These are phyloP conservation scores for Mycosphaerella sp. DNA, from an alignment of 2,329 filamentous ascomycete genomes.

Conservation along the genomic window DNA sequence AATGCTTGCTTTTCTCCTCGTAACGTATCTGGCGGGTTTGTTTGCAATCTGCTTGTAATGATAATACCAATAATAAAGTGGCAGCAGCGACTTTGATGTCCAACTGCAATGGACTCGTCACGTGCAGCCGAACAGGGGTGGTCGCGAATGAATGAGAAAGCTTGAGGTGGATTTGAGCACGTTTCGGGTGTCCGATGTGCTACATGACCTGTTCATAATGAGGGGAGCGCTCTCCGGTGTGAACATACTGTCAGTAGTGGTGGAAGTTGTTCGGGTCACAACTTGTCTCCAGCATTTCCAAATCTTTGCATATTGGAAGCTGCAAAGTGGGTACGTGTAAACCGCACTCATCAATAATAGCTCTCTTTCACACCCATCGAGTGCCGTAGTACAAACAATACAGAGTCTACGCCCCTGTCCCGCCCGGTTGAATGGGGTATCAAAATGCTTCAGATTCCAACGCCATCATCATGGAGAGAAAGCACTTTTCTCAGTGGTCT, in stretches of 20 bases:
- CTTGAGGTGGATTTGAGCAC: slow-evolving; percentile 11
- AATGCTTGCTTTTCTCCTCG: too few species aligned
- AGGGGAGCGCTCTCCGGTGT: not conserved
- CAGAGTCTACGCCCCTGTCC: slow-evolving; percentile 15
- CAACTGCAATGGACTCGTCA: slow-evolving; percentile 7
- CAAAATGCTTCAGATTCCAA: slow-evolving; percentile 17
- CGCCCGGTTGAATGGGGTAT: slow-evolving; percentile 34
- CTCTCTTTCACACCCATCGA: not conserved
- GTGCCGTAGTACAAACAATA: slow-evolving; percentile 5
- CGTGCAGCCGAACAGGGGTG: slow-evolving; percentile 1
- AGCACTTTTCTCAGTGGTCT: slow-evolving; percentile 18
- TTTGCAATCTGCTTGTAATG: not conserved
- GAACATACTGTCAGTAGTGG: not conserved
- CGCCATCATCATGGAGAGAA: slow-evolving; percentile 7
- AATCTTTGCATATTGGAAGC: not conserved
- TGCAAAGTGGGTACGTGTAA: not conserved
- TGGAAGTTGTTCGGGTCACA: too few species aligned
- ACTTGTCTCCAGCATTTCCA: too few species aligned
- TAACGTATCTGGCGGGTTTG: not conserved
- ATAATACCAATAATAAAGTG: not conserved
- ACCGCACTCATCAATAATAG: not conserved
- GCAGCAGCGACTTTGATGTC: slow-evolving; percentile 9
- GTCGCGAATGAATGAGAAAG: slow-evolving; percentile 15
- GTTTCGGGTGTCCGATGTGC: not conserved
- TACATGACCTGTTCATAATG: too few species aligned